Evolutionary conservation across 75 land plant genomes (phyloP).

Genomic region (Selaginella moellendorffii): DNA sequence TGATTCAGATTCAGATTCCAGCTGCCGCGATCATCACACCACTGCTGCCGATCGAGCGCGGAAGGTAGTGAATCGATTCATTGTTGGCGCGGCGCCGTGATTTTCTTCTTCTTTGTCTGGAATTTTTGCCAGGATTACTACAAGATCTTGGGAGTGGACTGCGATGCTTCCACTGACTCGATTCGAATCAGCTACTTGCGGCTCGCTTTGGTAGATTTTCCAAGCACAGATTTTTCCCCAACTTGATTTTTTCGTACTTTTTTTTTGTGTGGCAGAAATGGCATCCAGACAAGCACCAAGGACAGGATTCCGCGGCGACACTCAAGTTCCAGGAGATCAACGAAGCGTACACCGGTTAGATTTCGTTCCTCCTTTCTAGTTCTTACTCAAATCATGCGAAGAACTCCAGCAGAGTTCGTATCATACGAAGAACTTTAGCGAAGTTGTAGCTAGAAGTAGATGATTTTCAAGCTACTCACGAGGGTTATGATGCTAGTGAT

Average conservation of each 20-base stretch:
- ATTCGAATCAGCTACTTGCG: slow-evolving; percentile 73
- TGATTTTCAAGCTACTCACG: background rate
- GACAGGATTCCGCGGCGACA: slow-evolving; percentile 34
- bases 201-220: slow-evolving; percentile 76
- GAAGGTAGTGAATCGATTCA: background rate
- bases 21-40: background rate
- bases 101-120: too few species aligned
- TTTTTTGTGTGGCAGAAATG: slow-evolving; percentile 42
- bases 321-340: slow-evolving; percentile 78
- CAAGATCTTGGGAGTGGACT: slow-evolving; percentile 63
- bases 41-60: background rate
- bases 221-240: too few species aligned
- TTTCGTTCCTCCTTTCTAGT: background rate
- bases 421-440: background rate
- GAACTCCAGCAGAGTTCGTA: background rate
- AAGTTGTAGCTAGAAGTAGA: background rate
- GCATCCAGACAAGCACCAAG: slow-evolving; percentile 89
- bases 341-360: slow-evolving; percentile 74
- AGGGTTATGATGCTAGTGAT: background rate
- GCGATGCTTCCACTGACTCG: slow-evolving; percentile 59
- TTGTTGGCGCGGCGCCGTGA: too few species aligned
- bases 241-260: background rate
- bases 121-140: slow-evolving; percentile 96
- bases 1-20: background rate
- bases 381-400: too few species aligned